Base-by-base conservation (phyloP, 345 rosid species). In the Gossypium bickii region DNA sequence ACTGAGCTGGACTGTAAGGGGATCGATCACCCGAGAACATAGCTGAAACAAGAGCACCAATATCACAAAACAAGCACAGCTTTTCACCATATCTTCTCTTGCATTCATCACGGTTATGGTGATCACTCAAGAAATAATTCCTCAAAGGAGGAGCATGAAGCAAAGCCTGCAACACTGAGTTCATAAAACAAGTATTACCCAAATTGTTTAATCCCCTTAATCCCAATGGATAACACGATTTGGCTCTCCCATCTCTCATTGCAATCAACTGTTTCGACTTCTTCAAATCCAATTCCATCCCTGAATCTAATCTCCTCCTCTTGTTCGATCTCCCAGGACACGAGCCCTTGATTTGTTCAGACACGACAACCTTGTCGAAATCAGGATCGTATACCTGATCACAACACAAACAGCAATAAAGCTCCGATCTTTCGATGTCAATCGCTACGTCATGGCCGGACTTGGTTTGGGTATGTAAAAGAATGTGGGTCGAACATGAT, bases 141-240 rank as follows among this genome's bases (percentile, higher is more conserved):
- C 88, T 79, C 74, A 94, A 77, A 52, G 93, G 98, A 71, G 93
- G 94, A 55, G 93, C 89, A 80, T 94, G 97, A 51, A 92, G 86
- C 85, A 92, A 83, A 12, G 89, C 97, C 80, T 94, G 98, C 83
- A 94, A 84, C 70, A 92, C 93, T 55, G 97, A 92, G 75, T 92
- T 94, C 98, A 92, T 92, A 38, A 94, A 94, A 77, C 97, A 94
- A 64, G 97, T 94, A 57, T 89, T 92, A 18, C 98, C 98, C 49
- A 94, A 55, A 59, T 94, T 94, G 77, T 90, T 92, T 86, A 94
- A 78, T 34, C 97, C 98, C 61, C 98, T 83, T 65, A 94, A 80
- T 0, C 97, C 98, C 78, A 87, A 53, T 9, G 98, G 97, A 67
- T 87, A 86, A 12, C 90, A 82, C 62, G 86, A 89, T 55, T 85